Base-by-base conservation (phyloP, 495 filamentous ascomycete genomes). In the Lepraria neglecta region DNA sequence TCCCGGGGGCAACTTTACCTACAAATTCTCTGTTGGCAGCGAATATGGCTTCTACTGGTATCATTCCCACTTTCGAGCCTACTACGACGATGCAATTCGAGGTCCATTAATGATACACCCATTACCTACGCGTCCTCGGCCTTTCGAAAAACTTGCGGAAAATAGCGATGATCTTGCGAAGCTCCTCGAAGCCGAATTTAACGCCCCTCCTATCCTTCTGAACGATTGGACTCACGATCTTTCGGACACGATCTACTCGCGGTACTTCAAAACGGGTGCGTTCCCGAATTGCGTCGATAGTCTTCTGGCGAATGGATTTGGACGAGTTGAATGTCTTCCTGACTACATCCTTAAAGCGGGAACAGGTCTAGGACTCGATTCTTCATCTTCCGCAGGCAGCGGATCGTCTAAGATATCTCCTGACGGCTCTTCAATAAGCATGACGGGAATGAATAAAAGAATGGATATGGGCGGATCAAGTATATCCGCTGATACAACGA, bases 31-130 rank as follows among this genome's bases (percentile, higher is more conserved):
- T 17, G 17, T 47, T 6, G 21, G 17, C 9, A 14, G 15, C 45
- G 17, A 47, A 47, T 47, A 47, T 7, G 45, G 45, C 45, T 47
- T 47, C 45, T 47, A 47, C 15, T 47, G 45, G 45, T 47, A 47
- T 17, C 45, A 47, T 47, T 14, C 45, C 17, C 45, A 47, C 15
- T n/a, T 47, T 6, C 17, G 45, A 24, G 45, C 45, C 17, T 47
- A 47, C 21, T 47, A 47, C 45, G 21, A 47, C 45, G 45, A 47
- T 47, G 45, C 17, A 14, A 47, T 47, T 6, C 45, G 45, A n/a
- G 45, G 45, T 6, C 45, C 45, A n/a, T 14, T 47, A 6, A n/a
- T 47, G 45, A 47, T 47, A n/a, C 45, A 47, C 45, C 45, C 45
- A 4, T 24, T 14, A n/a, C 45, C 45, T 17, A 10, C 45, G 17